Conservation (phyloP, 495 filamentous ascomycete species). For the Venustampulla echinocandica region DNA sequence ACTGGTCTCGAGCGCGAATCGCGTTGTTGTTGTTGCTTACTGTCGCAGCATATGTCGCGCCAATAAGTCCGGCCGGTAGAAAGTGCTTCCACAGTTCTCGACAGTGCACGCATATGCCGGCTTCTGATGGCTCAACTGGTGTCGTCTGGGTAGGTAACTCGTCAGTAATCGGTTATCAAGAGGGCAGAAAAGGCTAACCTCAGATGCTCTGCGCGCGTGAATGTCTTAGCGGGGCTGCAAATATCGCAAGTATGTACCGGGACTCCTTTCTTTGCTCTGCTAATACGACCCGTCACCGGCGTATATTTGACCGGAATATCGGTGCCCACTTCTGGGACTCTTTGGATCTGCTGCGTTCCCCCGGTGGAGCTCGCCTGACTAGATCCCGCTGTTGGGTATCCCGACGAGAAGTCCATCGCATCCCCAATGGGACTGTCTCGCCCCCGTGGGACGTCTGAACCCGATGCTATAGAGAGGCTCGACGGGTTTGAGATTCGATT, state of each 20-base stretch:
- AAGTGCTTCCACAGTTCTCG: conserved; percentile 51
- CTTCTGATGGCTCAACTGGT: conserved; percentile 77
- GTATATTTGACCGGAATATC: conserved; percentile 46
- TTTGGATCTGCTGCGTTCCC: conserved; percentile 17
- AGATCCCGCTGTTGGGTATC: conserved; percentile 9
- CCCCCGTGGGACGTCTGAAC: conserved; percentile 5
- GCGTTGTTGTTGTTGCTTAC: conserved; percentile 39
- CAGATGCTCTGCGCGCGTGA: conserved; percentile 80
- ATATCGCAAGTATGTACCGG: conserved; percentile 66
- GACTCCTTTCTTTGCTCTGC: conserved; percentile 76
- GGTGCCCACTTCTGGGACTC: conserved; percentile 18
- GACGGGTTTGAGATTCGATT: conserved; percentile 14
- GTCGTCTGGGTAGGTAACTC: conserved; percentile 47
- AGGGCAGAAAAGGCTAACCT: conserved; percentile 38
- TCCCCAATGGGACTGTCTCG: conserved; percentile 11
- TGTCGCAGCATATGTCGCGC: conserved; percentile 75
- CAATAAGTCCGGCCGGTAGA: conserved; percentile 68
- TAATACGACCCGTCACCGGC: conserved; percentile 67
- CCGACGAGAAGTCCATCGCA: conserved; percentile 14
- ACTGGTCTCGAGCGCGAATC: neutral
- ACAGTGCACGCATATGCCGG: conserved; percentile 59
- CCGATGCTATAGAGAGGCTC: neutral
- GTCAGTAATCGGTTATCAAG: neutral
- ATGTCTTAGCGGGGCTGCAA: conserved; percentile 39
- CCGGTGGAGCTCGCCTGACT: conserved; percentile 11